Conservation (phyloP, 2,329 filamentous ascomycete genomes). For the Penicillium sclerotigenum region DNA sequence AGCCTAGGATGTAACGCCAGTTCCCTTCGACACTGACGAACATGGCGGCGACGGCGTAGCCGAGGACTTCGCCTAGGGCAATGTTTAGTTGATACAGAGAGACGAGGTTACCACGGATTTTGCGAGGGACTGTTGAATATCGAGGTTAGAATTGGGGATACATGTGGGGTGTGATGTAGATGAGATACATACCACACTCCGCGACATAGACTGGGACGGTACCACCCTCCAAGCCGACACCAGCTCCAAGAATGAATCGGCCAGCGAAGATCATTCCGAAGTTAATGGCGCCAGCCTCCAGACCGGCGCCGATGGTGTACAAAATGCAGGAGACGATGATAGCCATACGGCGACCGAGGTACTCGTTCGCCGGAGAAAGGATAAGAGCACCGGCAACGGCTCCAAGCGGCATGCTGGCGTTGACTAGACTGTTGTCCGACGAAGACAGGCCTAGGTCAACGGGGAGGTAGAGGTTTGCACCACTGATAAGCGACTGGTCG, state of each 20-base stretch:
- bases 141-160: neutral
- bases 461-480: slow-evolving; percentile 63
- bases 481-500: slow-evolving; percentile 70
- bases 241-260: slow-evolving; percentile 66
- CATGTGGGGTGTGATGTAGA: too few species aligned
- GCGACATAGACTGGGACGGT: slow-evolving; percentile 73
- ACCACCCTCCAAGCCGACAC: slow-evolving; percentile 70
- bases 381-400: slow-evolving; percentile 68
- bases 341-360: slow-evolving; percentile 62
- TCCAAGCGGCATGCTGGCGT: slow-evolving; percentile 68
- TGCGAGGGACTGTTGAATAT: slow-evolving; percentile 53
- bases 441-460: slow-evolving; percentile 54
- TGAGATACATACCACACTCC: slow-evolving; percentile 47
- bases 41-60: slow-evolving; percentile 69
- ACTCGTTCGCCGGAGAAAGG: slow-evolving; percentile 65
- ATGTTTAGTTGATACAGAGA: slow-evolving; percentile 75
- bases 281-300: slow-evolving; percentile 65
- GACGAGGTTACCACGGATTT: slow-evolving; percentile 67
- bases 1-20: slow-evolving; percentile 72
- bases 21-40: slow-evolving; percentile 67
- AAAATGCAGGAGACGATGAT: slow-evolving; percentile 68
- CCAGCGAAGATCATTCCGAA: slow-evolving; percentile 69
- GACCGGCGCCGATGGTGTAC: slow-evolving; percentile 66
- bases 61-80: slow-evolving; percentile 69
- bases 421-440: slow-evolving; percentile 62